Evolutionary conservation across 2,329 filamentous ascomycete genomes (phyloP).

Genomic region (Penicillium sp.): DNA sequence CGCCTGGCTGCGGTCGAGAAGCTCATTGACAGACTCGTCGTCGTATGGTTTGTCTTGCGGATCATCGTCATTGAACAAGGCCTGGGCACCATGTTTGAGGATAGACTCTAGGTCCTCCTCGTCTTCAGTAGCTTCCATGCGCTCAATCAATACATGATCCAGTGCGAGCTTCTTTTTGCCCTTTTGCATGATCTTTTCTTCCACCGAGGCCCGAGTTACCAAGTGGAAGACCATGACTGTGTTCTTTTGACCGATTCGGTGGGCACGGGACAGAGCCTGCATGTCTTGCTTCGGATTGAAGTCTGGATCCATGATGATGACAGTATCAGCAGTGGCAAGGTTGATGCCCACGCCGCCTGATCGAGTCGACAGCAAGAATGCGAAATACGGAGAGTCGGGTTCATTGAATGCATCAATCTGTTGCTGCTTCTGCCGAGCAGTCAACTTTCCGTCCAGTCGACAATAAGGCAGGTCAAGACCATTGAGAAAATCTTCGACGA

Average conservation of each 20-base stretch:
- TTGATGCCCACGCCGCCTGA: slow-evolving; percentile 98
- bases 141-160: slow-evolving; percentile 91
- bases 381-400: slow-evolving; percentile 78
- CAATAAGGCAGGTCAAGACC: slow-evolving; percentile 72
- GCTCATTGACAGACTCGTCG: slow-evolving; percentile 75
- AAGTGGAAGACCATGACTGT: slow-evolving; percentile 95
- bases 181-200: slow-evolving; percentile 96
- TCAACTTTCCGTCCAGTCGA: slow-evolving; percentile 83
- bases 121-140: slow-evolving; percentile 82
- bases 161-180: slow-evolving; percentile 95
- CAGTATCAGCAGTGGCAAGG: slow-evolving; percentile 91
- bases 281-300: slow-evolving; percentile 99
- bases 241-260: slow-evolving; percentile 93
- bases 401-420: slow-evolving; percentile 93
- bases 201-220: slow-evolving; percentile 83
- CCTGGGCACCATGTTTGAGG: slow-evolving; percentile 80
- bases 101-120: slow-evolving; percentile 83
- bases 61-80: slow-evolving; percentile 77
- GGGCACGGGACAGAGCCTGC: slow-evolving; percentile 89
- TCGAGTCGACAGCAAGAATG: slow-evolving; percentile 88
- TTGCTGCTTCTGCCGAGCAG: slow-evolving; percentile 85
- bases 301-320: slow-evolving; percentile 95
- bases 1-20: slow-evolving; percentile 82
- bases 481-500: slow-evolving; percentile 87
- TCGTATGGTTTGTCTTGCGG: slow-evolving; percentile 78